A percentile compares a stretch with the other conserved stretches of the same genome.
Evolutionary conservation across 108 stramenopile genomes (phyloP).

Genomic region (Cyclotella sp.): DNA sequence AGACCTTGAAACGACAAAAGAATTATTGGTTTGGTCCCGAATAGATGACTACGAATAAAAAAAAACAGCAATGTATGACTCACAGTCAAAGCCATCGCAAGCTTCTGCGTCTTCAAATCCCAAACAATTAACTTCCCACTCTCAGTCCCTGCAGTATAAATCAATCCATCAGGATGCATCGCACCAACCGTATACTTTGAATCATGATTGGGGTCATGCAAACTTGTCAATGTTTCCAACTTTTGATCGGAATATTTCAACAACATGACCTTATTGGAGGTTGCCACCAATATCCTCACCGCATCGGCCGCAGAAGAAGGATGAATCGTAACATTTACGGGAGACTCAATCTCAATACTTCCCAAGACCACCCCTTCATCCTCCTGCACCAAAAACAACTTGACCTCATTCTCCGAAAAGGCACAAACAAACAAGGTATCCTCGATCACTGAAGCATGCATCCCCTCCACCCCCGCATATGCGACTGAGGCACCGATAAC

Average conservation of each 20-base stretch:
- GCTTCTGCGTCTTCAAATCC: slow-evolving; percentile 84
- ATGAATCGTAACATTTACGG: slow-evolving; percentile 57
- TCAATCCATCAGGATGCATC: slow-evolving; percentile 93
- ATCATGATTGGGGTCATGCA: slow-evolving; percentile 17
- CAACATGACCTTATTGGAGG: slow-evolving; percentile 24
- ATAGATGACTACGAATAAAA: not conserved
- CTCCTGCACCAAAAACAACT: not conserved
- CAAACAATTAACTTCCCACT: slow-evolving; percentile 72
- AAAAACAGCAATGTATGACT: not conserved
- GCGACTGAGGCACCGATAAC: slow-evolving; percentile 55
- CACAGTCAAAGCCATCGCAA: slow-evolving; percentile 63
- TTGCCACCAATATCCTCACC: slow-evolving; percentile 28
- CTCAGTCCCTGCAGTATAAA: slow-evolving; percentile 73
- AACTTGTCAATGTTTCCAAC: slow-evolving; percentile 27
- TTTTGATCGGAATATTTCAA: not conserved
- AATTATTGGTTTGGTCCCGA: slow-evolving; percentile 1
- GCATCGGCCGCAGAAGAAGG: slow-evolving; percentile 51
- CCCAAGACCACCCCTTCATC: not conserved
- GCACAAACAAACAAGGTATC: not conserved
- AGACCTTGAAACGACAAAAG: slow-evolving; percentile 22
- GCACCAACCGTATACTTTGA: slow-evolving; percentile 59
- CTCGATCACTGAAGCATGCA: not conserved
- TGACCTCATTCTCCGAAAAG: not conserved
- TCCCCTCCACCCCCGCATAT: slow-evolving; percentile 18
- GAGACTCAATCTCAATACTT: slow-evolving; percentile 5